phyloP scores from a whole-genome alignment of 2,329 filamentous ascomycete genomes.

The Exophiala lecanii-corni region DNA sequence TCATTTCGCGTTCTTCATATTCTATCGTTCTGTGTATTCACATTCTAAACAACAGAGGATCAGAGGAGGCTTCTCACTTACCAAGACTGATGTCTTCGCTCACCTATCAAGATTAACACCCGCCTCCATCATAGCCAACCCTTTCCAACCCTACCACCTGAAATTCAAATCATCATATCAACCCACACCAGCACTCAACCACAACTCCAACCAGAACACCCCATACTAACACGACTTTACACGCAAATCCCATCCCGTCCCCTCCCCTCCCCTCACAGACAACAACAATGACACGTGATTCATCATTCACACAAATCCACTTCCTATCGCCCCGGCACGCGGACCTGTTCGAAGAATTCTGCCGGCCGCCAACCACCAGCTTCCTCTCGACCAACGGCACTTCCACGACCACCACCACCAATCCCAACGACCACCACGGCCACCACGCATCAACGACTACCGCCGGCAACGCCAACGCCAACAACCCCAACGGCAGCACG shows the following conservation, averaged over 20 bases:
- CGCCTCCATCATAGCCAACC: slow-evolving; percentile 1
- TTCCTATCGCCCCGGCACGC: slow-evolving; percentile 45
- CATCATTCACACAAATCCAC: slow-evolving; percentile 46
- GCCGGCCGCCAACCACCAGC: slow-evolving; percentile 38
- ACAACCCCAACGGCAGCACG: slow-evolving; percentile 17
- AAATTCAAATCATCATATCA: neutral
- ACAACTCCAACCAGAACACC: neutral
- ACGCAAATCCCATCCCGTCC: neutral
- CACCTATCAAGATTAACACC: no score
- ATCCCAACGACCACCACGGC: slow-evolving; percentile 11
- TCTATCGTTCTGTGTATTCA: no score
- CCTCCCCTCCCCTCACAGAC: no score
- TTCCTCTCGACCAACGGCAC: slow-evolving; percentile 11
- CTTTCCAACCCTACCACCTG: slow-evolving; percentile 22
- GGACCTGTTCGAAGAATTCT: slow-evolving; percentile 49
- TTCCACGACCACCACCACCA: slow-evolving; percentile 9
- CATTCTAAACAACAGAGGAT: no score
- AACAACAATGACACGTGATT: slow-evolving; percentile 45
- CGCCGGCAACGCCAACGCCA: slow-evolving; percentile 6
- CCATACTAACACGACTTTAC: neutral
- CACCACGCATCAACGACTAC: neutral
- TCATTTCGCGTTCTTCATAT: no score
- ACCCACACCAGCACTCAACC: neutral
- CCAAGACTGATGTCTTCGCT: no score
- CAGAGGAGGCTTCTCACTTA: no score